phyloP scores from a whole-genome alignment of 2,329 filamentous ascomycete species.

The Lachnellula subtilissima region DNA sequence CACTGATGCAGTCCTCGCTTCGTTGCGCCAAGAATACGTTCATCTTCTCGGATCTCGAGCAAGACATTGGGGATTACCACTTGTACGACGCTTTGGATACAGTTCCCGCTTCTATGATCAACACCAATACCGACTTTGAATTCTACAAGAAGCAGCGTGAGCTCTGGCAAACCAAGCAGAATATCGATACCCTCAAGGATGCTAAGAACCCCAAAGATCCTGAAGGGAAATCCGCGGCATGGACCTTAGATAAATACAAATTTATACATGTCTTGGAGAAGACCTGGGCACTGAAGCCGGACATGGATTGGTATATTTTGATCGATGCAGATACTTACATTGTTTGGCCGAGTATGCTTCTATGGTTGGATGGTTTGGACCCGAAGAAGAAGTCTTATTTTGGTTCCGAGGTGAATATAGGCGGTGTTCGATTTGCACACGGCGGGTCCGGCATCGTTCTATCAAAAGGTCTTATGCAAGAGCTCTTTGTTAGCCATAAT shows the following conservation, averaged over 20 bases:
- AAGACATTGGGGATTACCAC: conserved; percentile 40
- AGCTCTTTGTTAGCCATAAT: conserved; percentile 38
- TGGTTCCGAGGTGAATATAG: conserved; percentile 45
- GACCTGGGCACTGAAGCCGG: conserved; percentile 45
- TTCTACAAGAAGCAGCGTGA: conserved; percentile 37
- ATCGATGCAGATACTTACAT: conserved; percentile 56
- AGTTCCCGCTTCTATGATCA: conserved; percentile 37
- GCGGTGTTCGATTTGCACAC: conserved; percentile 46
- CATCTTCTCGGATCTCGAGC: conserved; percentile 53
- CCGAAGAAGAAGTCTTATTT: conserved; percentile 41
- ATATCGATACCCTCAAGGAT: conserved; percentile 35
- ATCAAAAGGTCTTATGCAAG: conserved; percentile 46
- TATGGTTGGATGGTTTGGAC: conserved; percentile 11
- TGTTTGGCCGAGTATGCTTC: conserved; percentile 46
- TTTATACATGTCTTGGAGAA: conserved; percentile 55
- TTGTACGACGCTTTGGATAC: conserved; percentile 43
- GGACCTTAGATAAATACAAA: conserved; percentile 59
- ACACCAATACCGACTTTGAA: conserved; percentile 46
- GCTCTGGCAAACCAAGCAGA: conserved; percentile 41
- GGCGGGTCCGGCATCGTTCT: conserved; percentile 52
- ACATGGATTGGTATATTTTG: conserved; percentile 55
- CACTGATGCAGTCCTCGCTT: conserved; percentile 47
- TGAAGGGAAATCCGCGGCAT: conserved; percentile 36
- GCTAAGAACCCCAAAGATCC: conserved; percentile 21
- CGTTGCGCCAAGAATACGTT: conserved; percentile 44